Evolutionary conservation across 2,329 filamentous ascomycete genomes (phyloP).

Genomic region (Colletotrichum scovillei): DNA sequence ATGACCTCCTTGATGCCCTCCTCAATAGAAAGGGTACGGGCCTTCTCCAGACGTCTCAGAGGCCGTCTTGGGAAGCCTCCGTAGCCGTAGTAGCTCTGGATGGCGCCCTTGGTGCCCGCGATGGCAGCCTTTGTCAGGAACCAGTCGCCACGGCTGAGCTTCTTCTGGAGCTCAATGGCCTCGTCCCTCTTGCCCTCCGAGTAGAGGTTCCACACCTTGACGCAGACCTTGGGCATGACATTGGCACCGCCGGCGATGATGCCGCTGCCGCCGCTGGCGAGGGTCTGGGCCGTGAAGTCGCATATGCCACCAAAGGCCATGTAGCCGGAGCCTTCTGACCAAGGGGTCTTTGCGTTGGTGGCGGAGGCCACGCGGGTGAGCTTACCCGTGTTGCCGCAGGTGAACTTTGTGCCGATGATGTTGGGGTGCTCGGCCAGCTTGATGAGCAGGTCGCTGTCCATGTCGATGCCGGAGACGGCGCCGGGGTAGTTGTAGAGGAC

Average conservation of each 20-base stretch:
- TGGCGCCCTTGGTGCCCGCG: slow-evolving; percentile 85
- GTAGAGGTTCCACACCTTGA: slow-evolving; percentile 82
- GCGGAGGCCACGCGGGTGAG: slow-evolving; percentile 83
- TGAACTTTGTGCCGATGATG: slow-evolving; percentile 91
- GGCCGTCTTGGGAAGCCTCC: slow-evolving; percentile 81
- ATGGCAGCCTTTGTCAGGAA: slow-evolving; percentile 84
- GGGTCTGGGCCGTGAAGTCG: slow-evolving; percentile 87
- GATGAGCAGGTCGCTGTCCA: slow-evolving; percentile 90
- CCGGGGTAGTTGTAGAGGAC: slow-evolving; percentile 94
- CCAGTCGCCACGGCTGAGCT: slow-evolving; percentile 86
- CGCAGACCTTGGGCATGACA: slow-evolving; percentile 85
- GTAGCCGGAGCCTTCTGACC: slow-evolving; percentile 71
- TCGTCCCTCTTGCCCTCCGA: slow-evolving; percentile 79
- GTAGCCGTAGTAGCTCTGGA: slow-evolving; percentile 85
- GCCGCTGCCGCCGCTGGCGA: slow-evolving; percentile 81
- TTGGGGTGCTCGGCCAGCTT: slow-evolving; percentile 83
- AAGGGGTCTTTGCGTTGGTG: slow-evolving; percentile 76
- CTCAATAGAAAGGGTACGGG: slow-evolving; percentile 62
- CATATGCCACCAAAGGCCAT: slow-evolving; percentile 90
- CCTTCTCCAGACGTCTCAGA: slow-evolving; percentile 73
- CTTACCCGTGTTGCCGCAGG: slow-evolving; percentile 90
- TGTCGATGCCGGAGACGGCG: slow-evolving; percentile 86
- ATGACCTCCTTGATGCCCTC: slow-evolving; percentile 72
- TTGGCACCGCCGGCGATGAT: slow-evolving; percentile 91
- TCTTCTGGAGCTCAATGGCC: slow-evolving; percentile 79